Conservation (phyloP, 2,329 filamentous ascomycete genomes). For the Fusarium albidum region DNA sequence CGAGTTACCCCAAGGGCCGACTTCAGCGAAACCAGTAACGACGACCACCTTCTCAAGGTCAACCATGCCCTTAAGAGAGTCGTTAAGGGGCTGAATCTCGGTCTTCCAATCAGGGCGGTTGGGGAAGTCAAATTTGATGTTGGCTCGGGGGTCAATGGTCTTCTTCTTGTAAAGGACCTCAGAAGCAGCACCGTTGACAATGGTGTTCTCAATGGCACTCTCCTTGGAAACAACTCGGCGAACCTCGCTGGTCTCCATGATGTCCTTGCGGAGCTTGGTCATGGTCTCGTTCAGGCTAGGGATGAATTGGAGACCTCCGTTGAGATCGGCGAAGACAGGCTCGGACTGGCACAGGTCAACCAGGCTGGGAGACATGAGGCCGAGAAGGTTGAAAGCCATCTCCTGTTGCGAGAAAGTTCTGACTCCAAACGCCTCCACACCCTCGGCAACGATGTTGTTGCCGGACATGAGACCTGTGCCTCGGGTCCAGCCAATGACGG, state of each 20-base stretch:
- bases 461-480: constrained; percentile 97
- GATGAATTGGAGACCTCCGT: constrained; percentile 97
- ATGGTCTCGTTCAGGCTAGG: constrained; percentile 94
- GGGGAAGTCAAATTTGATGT: constrained; percentile 98
- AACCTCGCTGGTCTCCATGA: constrained; percentile 94
- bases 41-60: constrained; percentile 98
- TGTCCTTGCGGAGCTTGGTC: constrained; percentile 91
- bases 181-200: constrained; percentile 92
- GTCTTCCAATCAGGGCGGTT: constrained; percentile 88
- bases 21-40: constrained; percentile 94
- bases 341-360: constrained; percentile 95
- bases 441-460: constrained; percentile 97
- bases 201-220: constrained; percentile 94
- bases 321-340: constrained; percentile 96
- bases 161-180: constrained; percentile 96
- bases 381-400: constrained; percentile 98
- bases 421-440: constrained; percentile 94
- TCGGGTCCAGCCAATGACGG: constrained; percentile 98
- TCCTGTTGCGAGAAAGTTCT: constrained; percentile 99
- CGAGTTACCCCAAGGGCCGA: constrained; percentile 98
- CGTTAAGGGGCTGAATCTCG: constrained; percentile 88
- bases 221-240: constrained; percentile 95
- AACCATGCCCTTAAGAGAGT: constrained; percentile 94
- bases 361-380: constrained; percentile 92
- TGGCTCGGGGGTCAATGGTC: constrained; percentile 90